Evolutionary conservation across 202 grass and related monocot species (phyloP), one percentile per base, ranked within the genome.

Genomic region (Setaria viridis): DNA sequence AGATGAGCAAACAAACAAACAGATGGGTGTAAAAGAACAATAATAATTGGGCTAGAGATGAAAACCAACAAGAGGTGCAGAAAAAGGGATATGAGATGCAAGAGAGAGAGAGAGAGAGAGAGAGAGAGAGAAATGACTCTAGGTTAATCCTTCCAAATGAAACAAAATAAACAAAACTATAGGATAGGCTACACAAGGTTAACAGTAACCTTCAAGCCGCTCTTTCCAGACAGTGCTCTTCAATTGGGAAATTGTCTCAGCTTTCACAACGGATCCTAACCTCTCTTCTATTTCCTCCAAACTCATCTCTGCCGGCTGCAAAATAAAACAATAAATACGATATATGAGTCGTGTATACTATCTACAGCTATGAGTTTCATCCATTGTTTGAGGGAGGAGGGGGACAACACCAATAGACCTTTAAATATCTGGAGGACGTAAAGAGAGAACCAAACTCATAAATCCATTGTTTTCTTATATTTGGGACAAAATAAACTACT

Each of bases 141-240:
- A 80, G 48, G 15, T 20, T 87, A 67, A 41, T 53, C 53, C 35
- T 68, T 77, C 4, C 16, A 83, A 74, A 34, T 50, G 20, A 77
- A 82, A 73, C 11, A 83, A 81, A 81, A 91, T 42, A 88, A 85
- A 85, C 12, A 80, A 82, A 87, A 77, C 25, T 74, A 55, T 15
- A 74, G 9, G 15, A 63, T 55, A 81, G 12, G 41, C 2, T 55
- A 42, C 35, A 89, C 7, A 37, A 59, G 19, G 17, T 70, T 29
- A 57, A 49, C 16, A 13, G 42, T 76, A 78, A 99, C 97, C 97
- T 99, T 99, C 97, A 80, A 99, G 88, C 4, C 97, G 88, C 81
- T 99, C 97, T 86, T 99, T 99, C 97, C 97, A 99, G 83, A 96
- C 85, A 76, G 84, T 78, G 85, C 97, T 99, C 85, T 99, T 99